Percentiles rank a stretch among this genome's conserved stretches.
These are phyloP conservation scores for Calonectria montana DNA, from an alignment of 2,329 filamentous ascomycete genomes.

Conservation along the genomic window DNA sequence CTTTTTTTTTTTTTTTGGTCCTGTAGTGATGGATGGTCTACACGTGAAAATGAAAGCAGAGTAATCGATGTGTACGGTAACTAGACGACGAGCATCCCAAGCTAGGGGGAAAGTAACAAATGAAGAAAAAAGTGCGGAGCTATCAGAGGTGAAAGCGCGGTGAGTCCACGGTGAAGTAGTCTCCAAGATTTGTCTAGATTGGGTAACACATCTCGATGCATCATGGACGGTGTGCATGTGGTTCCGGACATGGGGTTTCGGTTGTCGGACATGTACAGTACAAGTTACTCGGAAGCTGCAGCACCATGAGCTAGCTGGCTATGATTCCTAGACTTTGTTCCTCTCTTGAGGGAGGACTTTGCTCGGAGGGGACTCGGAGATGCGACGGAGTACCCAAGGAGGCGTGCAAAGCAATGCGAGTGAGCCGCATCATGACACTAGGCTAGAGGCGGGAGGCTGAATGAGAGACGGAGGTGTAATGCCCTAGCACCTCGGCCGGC, in stretches of 20 bases:
- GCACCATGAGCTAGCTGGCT: neutral
- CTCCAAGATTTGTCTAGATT: neutral
- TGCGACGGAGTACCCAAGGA: neutral
- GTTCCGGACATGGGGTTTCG: neutral
- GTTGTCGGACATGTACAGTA: neutral
- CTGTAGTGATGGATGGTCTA: neutral
- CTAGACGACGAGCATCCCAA: neutral
- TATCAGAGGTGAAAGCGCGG: constrained; percentile 1
- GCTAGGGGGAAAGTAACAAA: neutral
- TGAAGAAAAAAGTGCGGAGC: neutral
- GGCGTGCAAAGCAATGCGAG: neutral
- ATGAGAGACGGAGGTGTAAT: constrained; percentile 6
- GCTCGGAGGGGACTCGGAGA: neutral
- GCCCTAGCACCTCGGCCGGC: constrained; percentile 60
- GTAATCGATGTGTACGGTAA: neutral
- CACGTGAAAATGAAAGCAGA: neutral
- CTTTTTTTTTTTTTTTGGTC: neutral
- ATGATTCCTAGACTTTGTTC: neutral
- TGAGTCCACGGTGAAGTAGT: neutral
- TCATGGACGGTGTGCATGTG: neutral
- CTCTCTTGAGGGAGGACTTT: neutral
- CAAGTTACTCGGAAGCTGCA: neutral
- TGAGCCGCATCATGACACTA: constrained; percentile 18
- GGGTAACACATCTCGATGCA: neutral
- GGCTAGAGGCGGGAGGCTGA: neutral